phyloP scores from a whole-genome alignment of 768 basidiomycete genomes.

The Mrakia frigida region DNA sequence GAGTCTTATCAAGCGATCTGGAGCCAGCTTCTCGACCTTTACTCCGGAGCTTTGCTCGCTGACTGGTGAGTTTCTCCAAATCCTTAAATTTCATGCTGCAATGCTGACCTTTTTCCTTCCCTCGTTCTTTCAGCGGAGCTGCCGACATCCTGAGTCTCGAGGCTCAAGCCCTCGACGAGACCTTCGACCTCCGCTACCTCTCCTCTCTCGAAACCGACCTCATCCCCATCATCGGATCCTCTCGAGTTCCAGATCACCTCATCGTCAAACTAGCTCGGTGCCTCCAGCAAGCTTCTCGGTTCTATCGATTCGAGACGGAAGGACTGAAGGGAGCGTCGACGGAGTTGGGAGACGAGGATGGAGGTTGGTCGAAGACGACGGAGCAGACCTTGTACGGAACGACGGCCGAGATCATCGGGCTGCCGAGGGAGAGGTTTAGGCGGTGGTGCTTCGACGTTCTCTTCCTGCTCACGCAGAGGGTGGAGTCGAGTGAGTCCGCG shows the following conservation, averaged over 20 bases:
- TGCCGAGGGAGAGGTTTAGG: constrained; percentile 76
- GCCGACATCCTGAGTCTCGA: constrained; percentile 20
- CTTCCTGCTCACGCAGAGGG: constrained; percentile 65
- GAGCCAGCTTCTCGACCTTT: constrained; percentile 75
- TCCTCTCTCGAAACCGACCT: constrained; percentile 32
- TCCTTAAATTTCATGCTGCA: no score
- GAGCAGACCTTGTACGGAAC: constrained; percentile 48
- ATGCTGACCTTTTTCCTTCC: neutral
- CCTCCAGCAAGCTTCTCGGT: constrained; percentile 36
- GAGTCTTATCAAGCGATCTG: constrained; percentile 75
- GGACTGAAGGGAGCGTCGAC: neutral
- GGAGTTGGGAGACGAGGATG: neutral
- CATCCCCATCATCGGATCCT: constrained; percentile 34
- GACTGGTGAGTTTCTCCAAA: constrained; percentile 59
- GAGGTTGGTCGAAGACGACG: neutral
- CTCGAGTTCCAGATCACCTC: constrained; percentile 35
- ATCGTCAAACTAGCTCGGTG: constrained; percentile 35
- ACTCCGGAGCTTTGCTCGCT: constrained; percentile 71
- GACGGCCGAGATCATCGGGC: constrained; percentile 54
- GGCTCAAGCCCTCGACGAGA: constrained; percentile 36
- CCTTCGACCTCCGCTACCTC: constrained; percentile 38
- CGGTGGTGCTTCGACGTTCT: constrained; percentile 90
- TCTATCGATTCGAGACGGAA: constrained; percentile 34
- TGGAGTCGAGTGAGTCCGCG: constrained; percentile 9
- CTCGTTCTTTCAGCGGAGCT: neutral